These are phyloP conservation scores for Sclerotinia spermophila DNA, from an alignment of 2,329 filamentous ascomycete genomes.

Conservation along the genomic window DNA sequence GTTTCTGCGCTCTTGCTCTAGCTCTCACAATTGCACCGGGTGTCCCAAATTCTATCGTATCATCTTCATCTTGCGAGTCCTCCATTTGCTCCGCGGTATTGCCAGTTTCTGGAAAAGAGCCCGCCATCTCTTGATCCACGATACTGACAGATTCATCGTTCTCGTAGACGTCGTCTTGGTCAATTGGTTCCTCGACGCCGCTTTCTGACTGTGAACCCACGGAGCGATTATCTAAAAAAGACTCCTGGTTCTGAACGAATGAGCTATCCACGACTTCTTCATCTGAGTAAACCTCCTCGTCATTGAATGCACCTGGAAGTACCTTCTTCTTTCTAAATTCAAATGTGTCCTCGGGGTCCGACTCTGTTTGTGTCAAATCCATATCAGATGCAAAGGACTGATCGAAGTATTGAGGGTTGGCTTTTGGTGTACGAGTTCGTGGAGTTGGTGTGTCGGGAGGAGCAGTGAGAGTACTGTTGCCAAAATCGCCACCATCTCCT, in stretches of 20 bases:
- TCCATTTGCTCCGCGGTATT: slow-evolving; percentile 70
- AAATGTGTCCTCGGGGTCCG: slow-evolving; percentile 38
- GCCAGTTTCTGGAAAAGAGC: slow-evolving; percentile 70
- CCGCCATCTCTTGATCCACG: slow-evolving; percentile 70
- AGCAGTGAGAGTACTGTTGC: slow-evolving; percentile 48
- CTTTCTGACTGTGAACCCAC: slow-evolving; percentile 69
- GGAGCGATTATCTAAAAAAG: slow-evolving; percentile 94
- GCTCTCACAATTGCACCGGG: slow-evolving; percentile 61
- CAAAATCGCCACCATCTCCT: slow-evolving; percentile 43
- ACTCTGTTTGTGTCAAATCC: slow-evolving; percentile 37
- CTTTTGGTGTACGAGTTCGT: slow-evolving; percentile 29
- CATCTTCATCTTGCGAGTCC: slow-evolving; percentile 48
- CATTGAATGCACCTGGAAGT: slow-evolving; percentile 79
- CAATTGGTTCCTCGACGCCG: slow-evolving; percentile 51
- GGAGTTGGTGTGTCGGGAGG: slow-evolving; percentile 44
- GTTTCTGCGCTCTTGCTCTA: slow-evolving; percentile 60
- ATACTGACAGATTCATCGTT: slow-evolving; percentile 75
- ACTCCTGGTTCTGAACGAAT: slow-evolving; percentile 49
- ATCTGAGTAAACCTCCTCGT: slow-evolving; percentile 51
- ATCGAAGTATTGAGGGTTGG: slow-evolving; percentile 25
- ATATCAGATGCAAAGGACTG: slow-evolving; percentile 39
- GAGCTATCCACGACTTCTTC: slow-evolving; percentile 49
- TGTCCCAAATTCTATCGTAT: slow-evolving; percentile 41
- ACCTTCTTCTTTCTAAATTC: slow-evolving; percentile 39
- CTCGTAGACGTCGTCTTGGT: slow-evolving; percentile 63